These are phyloP conservation scores for Ceratocystis cubensis DNA, from an alignment of 2,329 filamentous ascomycete species.

Conservation along the genomic window DNA sequence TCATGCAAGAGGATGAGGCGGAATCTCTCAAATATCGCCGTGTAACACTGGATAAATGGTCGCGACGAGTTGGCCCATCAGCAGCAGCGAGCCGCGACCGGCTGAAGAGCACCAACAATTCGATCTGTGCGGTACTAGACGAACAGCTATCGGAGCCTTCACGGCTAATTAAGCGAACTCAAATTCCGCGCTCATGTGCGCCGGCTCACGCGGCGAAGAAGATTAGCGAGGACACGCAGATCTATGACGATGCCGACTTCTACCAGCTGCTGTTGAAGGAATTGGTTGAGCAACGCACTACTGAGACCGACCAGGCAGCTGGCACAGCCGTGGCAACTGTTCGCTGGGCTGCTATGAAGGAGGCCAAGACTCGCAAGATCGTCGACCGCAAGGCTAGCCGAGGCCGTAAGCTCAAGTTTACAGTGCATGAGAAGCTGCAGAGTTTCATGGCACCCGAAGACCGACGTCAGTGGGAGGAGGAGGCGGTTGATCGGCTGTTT, in stretches of 20 bases:
- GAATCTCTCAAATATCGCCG: conserved; percentile 49
- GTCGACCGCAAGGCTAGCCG: conserved; percentile 94
- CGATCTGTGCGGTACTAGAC: conserved; percentile 54
- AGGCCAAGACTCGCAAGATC: conserved; percentile 66
- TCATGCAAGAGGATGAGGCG: conserved; percentile 54
- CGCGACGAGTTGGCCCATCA: conserved; percentile 52
- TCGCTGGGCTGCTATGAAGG: conserved; percentile 53
- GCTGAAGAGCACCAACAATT: conserved; percentile 32
- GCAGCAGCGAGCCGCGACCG: conserved; percentile 22
- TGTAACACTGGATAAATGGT: conserved; percentile 79
- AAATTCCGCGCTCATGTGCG: conserved; percentile 62
- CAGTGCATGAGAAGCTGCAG: conserved; percentile 90
- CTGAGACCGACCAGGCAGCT: conserved; percentile 45
- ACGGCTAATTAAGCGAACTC: conserved; percentile 56
- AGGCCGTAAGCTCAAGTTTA: conserved; percentile 85
- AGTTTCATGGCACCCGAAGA: conserved; percentile 97
- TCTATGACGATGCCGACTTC: conserved; percentile 92
- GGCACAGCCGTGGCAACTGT: conserved; percentile 48
- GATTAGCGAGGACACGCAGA: conserved; percentile 43
- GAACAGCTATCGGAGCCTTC: conserved; percentile 54
- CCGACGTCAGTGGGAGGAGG: conserved; percentile 63
- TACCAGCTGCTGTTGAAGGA: conserved; percentile 89
- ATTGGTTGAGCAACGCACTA: conserved; percentile 76
- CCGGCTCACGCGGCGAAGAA: conserved; percentile 52
- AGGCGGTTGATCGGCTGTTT: conserved; percentile 66